Conservation (phyloP, 108 stramenopile species). For the Parietichytrium sp. region DNA sequence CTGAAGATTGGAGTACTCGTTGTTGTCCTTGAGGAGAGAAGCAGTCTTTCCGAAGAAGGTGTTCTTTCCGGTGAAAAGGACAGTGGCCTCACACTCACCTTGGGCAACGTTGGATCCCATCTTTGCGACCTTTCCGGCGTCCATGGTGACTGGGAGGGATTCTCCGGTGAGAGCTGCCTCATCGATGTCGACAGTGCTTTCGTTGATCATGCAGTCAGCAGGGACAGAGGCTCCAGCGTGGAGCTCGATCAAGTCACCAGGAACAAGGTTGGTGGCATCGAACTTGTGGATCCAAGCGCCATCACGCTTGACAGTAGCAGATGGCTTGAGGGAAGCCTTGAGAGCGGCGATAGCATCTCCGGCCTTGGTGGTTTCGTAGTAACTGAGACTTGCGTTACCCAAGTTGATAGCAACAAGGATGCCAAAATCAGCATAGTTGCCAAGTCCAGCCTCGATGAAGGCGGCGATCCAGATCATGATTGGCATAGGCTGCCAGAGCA, state of each 20-base stretch:
- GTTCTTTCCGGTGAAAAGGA: slow-evolving; percentile 62
- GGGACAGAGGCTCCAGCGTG: slow-evolving; percentile 58
- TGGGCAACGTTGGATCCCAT: neutral
- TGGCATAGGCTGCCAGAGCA: slow-evolving; percentile 75
- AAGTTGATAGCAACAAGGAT: slow-evolving; percentile 63
- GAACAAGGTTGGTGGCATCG: slow-evolving; percentile 61
- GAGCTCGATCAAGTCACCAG: slow-evolving; percentile 56
- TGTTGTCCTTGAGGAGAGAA: slow-evolving; percentile 53
- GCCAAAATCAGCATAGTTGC: slow-evolving; percentile 57
- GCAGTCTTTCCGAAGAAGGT: slow-evolving; percentile 80
- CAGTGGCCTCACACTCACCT: slow-evolving; percentile 46
- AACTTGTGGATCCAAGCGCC: slow-evolving; percentile 49
- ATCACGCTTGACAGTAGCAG: slow-evolving; percentile 64
- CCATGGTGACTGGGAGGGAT: slow-evolving; percentile 75
- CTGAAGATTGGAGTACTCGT: slow-evolving; percentile 63
- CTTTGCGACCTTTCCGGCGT: slow-evolving; percentile 21
- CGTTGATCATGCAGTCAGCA: slow-evolving; percentile 59
- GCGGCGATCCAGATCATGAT: slow-evolving; percentile 74
- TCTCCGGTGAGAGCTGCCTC: slow-evolving; percentile 78
- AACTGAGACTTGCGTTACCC: slow-evolving; percentile 63
- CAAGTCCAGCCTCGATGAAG: slow-evolving; percentile 54
- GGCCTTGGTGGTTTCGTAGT: slow-evolving; percentile 57
- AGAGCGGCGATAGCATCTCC: slow-evolving; percentile 72
- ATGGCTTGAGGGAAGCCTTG: slow-evolving; percentile 66
- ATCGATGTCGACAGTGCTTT: slow-evolving; percentile 61